These are phyloP conservation scores for Polyporus arcularius DNA, from an alignment of 768 basidiomycete genomes.

Conservation along the genomic window DNA sequence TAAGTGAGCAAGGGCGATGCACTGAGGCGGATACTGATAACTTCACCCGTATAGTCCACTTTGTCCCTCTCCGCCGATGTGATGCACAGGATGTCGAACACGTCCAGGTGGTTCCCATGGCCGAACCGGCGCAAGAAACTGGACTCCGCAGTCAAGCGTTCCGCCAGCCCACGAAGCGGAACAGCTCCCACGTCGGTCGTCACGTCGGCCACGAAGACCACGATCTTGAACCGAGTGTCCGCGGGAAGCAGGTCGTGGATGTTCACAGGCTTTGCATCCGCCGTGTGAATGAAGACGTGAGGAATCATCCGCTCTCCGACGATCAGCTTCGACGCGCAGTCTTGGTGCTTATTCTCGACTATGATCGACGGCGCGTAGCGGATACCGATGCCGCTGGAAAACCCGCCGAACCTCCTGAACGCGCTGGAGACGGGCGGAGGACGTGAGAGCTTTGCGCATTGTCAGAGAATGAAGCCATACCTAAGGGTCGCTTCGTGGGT, in stretches of 20 bases:
- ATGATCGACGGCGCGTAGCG: slow-evolving; percentile 47
- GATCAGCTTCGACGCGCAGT: slow-evolving; percentile 38
- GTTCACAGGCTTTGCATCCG: slow-evolving; percentile 47
- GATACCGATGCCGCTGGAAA: slow-evolving; percentile 48
- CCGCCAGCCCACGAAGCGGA: slow-evolving; percentile 1
- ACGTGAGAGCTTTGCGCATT: neutral
- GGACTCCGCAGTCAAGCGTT: slow-evolving; percentile 19
- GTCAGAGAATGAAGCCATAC: neutral
- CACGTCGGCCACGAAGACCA: slow-evolving; percentile 47
- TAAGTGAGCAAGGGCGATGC: neutral
- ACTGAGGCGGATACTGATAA: slow-evolving; percentile 4
- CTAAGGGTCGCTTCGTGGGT: neutral
- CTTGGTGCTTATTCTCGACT: slow-evolving; percentile 37
- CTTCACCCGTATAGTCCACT: slow-evolving; percentile 21
- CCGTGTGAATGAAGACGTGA: slow-evolving; percentile 45
- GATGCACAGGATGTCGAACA: slow-evolving; percentile 16
- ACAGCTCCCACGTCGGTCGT: slow-evolving; percentile 13
- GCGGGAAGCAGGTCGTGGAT: slow-evolving; percentile 51
- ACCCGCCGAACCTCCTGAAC: slow-evolving; percentile 45
- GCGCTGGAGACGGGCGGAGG: slow-evolving; percentile 29
- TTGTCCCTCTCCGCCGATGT: slow-evolving; percentile 6
- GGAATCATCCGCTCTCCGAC: slow-evolving; percentile 52
- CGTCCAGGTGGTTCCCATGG: slow-evolving; percentile 28
- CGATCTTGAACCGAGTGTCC: slow-evolving; percentile 49
- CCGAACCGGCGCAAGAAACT: slow-evolving; percentile 20